Conservation (phyloP, 345 rosid species). For the Brassica carinata region DNA sequence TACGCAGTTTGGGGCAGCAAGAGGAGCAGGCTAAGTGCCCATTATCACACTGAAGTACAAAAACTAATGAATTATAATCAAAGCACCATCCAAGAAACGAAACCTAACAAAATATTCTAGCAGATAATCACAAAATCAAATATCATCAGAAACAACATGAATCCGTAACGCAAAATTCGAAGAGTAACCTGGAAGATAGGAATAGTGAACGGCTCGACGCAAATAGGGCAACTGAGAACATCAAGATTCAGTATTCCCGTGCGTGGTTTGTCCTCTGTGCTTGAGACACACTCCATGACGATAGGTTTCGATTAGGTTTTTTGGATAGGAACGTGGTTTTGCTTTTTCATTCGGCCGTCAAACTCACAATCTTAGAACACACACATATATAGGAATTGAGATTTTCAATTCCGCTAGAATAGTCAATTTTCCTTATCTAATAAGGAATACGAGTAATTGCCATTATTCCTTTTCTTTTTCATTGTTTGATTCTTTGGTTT, state of each 20-base stretch:
- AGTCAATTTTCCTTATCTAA: neutral
- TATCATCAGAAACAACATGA: neutral
- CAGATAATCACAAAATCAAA: neutral
- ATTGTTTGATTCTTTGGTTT: neutral
- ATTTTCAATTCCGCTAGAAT: neutral
- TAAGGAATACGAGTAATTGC: neutral
- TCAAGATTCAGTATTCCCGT: neutral
- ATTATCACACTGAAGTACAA: constrained; percentile 49
- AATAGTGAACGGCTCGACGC: neutral
- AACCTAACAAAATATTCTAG: neutral
- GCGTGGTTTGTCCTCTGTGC: constrained; percentile 4
- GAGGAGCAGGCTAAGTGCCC: constrained; percentile 57
- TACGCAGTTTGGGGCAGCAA: constrained; percentile 46
- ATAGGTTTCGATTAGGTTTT: neutral
- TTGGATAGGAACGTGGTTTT: neutral
- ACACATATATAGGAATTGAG: neutral
- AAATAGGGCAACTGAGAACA: constrained; percentile 4
- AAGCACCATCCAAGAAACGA: neutral
- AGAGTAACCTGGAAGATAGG: neutral
- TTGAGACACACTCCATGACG: constrained; percentile 1
- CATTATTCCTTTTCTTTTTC: neutral
- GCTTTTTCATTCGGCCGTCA: neutral
- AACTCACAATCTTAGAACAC: neutral
- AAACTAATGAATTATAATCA: neutral
- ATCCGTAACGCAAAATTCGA: neutral